phyloP scores from a whole-genome alignment of 1,284 basidiomycete genomes.

The Ganoderma lucidum region DNA sequence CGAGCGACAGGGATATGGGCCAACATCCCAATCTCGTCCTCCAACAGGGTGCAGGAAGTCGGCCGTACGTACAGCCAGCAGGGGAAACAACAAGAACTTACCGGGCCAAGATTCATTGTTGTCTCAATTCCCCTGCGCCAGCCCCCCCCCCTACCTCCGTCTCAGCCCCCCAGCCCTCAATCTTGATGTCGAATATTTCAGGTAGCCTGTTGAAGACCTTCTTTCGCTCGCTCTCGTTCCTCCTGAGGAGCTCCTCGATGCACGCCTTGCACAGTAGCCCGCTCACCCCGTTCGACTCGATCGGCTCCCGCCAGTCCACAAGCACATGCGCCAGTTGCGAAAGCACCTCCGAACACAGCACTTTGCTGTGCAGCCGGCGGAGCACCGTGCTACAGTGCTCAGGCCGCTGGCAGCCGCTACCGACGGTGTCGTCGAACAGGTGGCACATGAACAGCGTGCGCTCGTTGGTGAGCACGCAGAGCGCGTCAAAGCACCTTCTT shows the following conservation, averaged over 20 bases:
- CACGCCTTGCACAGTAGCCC: neutral
- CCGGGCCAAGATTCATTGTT: neutral
- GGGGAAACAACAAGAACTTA: neutral
- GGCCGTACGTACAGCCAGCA: neutral
- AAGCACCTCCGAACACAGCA: neutral
- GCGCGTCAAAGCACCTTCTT: neutral
- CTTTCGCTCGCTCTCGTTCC: neutral
- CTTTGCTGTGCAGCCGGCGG: neutral
- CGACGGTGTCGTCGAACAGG: neutral
- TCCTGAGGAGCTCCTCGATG: neutral
- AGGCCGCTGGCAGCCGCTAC: neutral
- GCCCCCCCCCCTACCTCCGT: neutral
- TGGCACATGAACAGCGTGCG: neutral
- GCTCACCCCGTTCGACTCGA: neutral
- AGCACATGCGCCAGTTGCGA: neutral
- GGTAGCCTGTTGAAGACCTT: neutral
- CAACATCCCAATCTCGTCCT: neutral
- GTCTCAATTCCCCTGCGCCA: neutral
- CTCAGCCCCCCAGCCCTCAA: neutral
- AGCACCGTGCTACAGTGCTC: neutral
- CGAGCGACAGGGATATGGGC: neutral
- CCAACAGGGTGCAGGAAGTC: neutral
- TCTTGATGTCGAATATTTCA: neutral
- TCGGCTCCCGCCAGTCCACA: neutral
- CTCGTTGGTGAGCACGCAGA: neutral